Percentiles rank a stretch among this genome's conserved stretches.
Evolutionary conservation across 78 protist genomes (phyloP).

Genomic region (Protostelium mycophagum): DNA sequence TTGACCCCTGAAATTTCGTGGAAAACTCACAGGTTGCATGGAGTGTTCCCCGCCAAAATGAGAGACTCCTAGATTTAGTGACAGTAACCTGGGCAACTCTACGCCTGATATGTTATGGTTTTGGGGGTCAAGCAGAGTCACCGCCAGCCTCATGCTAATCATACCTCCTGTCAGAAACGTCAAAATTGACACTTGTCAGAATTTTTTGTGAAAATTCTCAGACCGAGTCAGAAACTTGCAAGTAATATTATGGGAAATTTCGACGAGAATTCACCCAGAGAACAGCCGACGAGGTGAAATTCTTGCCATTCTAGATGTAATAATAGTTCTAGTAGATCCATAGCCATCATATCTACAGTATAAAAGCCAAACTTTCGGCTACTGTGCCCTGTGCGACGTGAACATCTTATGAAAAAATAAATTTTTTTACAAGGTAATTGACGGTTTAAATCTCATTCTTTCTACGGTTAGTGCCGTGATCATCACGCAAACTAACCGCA

Average conservation of each 20-base stretch:
- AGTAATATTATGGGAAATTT: too few species aligned
- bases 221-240: too few species aligned
- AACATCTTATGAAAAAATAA: too few species aligned
- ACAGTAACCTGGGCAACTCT: neutral
- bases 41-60: neutral
- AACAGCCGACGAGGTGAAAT: neutral
- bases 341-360: neutral
- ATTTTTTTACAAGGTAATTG: too few species aligned
- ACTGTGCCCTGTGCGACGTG: too few species aligned
- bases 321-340: neutral
- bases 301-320: neutral
- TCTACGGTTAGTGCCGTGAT: too few species aligned
- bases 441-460: too few species aligned
- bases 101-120: neutral
- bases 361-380: too few species aligned
- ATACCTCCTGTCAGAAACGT: neutral
- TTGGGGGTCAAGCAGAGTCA: neutral
- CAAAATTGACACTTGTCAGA: neutral
- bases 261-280: neutral
- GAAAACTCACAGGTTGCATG: neutral
- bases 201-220: too few species aligned
- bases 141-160: neutral
- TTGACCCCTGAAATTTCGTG: neutral
- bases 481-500: too few species aligned
- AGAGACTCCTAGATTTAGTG: neutral